Evolutionary conservation across 495 filamentous ascomycete genomes (phyloP).

Genomic region (Xylaria nigripes): DNA sequence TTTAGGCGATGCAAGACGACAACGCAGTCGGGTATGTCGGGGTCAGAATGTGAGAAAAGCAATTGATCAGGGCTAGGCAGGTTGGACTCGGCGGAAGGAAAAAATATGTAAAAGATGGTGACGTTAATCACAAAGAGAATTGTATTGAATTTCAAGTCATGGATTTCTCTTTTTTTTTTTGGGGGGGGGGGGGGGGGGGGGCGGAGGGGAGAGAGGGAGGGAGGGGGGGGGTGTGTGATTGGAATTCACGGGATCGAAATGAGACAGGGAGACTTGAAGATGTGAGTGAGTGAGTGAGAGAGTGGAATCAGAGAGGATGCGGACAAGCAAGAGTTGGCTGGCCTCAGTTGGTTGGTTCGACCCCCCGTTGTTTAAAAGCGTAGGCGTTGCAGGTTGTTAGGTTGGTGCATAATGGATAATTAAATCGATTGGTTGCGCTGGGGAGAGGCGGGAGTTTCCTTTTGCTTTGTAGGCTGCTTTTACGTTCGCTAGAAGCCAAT

Average conservation of each 20-base stretch:
- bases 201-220: not conserved
- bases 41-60: conserved; percentile 9
- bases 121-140: conserved; percentile 3
- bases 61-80: conserved; percentile 3
- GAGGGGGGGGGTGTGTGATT: conserved; percentile 3
- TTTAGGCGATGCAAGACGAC: not conserved
- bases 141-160: conserved; percentile 8
- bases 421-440: not conserved
- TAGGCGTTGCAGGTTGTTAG: not conserved
- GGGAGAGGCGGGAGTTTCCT: not conserved
- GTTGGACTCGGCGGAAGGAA: not conserved
- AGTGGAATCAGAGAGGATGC: not conserved
- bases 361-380: not conserved
- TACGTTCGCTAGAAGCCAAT: not conserved
- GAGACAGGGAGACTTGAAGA: conserved; percentile 6
- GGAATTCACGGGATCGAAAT: conserved; percentile 9
- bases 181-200: not conserved
- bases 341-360: not conserved
- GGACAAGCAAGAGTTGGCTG: conserved; percentile 1
- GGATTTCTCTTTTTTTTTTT: conserved; percentile 6
- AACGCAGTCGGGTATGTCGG: not conserved
- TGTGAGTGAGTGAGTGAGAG: too few species aligned
- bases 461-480: not conserved
- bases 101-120: conserved; percentile 4
- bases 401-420: not conserved